Conservation (phyloP, 257 asterid genomes). For the Galeopsis tetrahit region DNA sequence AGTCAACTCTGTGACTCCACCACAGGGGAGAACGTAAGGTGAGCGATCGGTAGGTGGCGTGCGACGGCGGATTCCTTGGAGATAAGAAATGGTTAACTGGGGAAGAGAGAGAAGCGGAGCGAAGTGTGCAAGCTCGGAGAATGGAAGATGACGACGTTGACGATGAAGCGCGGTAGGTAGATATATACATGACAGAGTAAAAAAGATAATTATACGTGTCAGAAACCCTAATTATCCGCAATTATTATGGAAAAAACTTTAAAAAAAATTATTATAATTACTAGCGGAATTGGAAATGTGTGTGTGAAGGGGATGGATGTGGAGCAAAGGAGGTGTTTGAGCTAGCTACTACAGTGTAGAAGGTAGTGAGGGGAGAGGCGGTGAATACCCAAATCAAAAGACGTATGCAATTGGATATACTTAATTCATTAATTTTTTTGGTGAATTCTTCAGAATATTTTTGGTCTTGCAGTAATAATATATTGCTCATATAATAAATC, state of each 20-base stretch:
- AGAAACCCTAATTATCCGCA: constrained; percentile 25
- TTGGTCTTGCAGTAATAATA: too few species aligned
- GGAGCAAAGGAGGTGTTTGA: too few species aligned
- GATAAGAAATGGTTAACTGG: constrained; percentile 25
- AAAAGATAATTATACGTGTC: constrained; percentile 24
- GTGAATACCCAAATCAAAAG: too few species aligned
- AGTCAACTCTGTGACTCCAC: constrained; percentile 59
- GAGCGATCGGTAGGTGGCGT: constrained; percentile 41
- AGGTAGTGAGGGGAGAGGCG: too few species aligned
- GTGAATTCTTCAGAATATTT: too few species aligned
- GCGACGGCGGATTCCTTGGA: constrained; percentile 29
- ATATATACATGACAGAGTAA: constrained; percentile 48
- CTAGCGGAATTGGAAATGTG: too few species aligned
- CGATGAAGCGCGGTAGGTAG: constrained; percentile 51
- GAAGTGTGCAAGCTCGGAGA: constrained; percentile 52
- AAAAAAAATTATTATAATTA: too few species aligned
- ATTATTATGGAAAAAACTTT: neutral
- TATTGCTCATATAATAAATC: too few species aligned
- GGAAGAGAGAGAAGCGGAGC: constrained; percentile 48
- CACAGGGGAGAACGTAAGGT: constrained; percentile 40
- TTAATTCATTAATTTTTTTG: too few species aligned
- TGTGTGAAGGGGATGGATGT: too few species aligned
- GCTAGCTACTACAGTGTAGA: too few species aligned
- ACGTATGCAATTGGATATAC: too few species aligned
- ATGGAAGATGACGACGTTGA: constrained; percentile 49